These are phyloP conservation scores for Plasmodium inui DNA, from an alignment of 169 alveolate species.

Conservation along the genomic window DNA sequence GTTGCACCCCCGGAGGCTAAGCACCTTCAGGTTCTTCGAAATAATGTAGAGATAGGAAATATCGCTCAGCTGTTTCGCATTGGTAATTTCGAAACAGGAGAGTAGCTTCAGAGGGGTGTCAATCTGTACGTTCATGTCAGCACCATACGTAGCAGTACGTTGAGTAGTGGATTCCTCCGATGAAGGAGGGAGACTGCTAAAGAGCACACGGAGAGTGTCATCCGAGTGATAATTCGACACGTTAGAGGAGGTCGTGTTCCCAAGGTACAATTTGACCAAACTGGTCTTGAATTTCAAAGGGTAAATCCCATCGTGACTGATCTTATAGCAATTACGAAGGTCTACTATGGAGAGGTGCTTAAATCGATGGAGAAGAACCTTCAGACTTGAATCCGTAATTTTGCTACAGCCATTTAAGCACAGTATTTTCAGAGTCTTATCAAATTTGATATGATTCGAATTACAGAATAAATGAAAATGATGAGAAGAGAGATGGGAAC, in stretches of 20 bases:
- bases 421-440: conserved; percentile 16
- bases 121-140: not conserved
- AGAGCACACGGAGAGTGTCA: conserved; percentile 17
- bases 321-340: conserved; percentile 61
- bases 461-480: conserved; percentile 52
- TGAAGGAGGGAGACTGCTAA: not conserved
- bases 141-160: not conserved
- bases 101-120: conserved; percentile 3
- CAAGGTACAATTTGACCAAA: conserved; percentile 37
- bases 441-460: conserved; percentile 39
- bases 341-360: conserved; percentile 23
- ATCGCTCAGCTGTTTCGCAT: conserved; percentile 40
- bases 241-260: conserved; percentile 20
- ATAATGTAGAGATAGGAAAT: conserved; percentile 31
- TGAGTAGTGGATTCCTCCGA: not conserved
- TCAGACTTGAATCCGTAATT: conserved; percentile 57
- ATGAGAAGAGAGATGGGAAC: conserved; percentile 59
- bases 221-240: conserved; percentile 45
- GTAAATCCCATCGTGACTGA: conserved; percentile 53
- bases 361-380: conserved; percentile 35
- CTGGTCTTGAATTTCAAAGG: conserved; percentile 27
- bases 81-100: conserved; percentile 30
- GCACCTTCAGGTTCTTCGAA: conserved; percentile 28
- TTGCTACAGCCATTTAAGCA: conserved; percentile 39
- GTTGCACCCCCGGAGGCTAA: conserved; percentile 38